Conservation (phyloP, 2,329 filamentous ascomycete genomes). For the Blumeriella jaapii region DNA sequence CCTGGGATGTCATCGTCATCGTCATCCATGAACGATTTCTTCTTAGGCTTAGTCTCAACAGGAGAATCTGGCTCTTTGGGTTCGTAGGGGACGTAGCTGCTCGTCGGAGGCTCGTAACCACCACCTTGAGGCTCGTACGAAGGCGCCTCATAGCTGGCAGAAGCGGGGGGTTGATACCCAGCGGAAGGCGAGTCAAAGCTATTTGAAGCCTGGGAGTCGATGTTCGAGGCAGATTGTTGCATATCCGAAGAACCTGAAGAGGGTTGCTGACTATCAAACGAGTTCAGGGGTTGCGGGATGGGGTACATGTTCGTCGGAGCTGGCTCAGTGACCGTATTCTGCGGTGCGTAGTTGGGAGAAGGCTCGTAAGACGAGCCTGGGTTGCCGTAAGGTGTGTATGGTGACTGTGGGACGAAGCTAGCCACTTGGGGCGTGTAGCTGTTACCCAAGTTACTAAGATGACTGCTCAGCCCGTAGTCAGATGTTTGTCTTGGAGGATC, state of each 20-base stretch:
- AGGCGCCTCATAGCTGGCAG: constrained; percentile 16
- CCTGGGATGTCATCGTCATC: constrained; percentile 59
- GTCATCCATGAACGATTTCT: constrained; percentile 72
- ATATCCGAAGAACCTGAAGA: constrained; percentile 9
- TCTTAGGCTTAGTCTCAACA: constrained; percentile 47
- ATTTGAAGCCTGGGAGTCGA: constrained; percentile 7
- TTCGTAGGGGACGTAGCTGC: constrained; percentile 35
- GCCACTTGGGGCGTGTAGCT: constrained; percentile 19
- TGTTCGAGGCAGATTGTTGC: constrained; percentile 11
- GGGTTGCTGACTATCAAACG: constrained; percentile 12
- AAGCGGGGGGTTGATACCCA: constrained; percentile 8
- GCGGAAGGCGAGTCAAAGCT: too few relatives aligned
- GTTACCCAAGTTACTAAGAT: constrained; percentile 22
- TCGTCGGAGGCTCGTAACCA: constrained; percentile 19
- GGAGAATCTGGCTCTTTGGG: constrained; percentile 34
- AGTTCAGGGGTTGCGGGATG: constrained; percentile 17
- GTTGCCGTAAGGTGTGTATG: constrained; percentile 15
- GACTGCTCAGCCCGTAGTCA: constrained; percentile 27
- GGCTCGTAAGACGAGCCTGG: constrained; percentile 12
- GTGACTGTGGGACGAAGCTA: constrained; percentile 13
- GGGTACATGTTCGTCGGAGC: constrained; percentile 13
- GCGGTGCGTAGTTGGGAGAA: constrained; percentile 11
- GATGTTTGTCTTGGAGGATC: constrained; percentile 33
- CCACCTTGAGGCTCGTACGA: constrained; percentile 25
- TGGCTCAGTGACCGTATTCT: constrained; percentile 14